A percentile compares a stretch with the other conserved stretches of the same genome.
Evolutionary conservation across 2,329 filamentous ascomycete species (phyloP).

Genomic region (Aspergillus caelatus): DNA sequence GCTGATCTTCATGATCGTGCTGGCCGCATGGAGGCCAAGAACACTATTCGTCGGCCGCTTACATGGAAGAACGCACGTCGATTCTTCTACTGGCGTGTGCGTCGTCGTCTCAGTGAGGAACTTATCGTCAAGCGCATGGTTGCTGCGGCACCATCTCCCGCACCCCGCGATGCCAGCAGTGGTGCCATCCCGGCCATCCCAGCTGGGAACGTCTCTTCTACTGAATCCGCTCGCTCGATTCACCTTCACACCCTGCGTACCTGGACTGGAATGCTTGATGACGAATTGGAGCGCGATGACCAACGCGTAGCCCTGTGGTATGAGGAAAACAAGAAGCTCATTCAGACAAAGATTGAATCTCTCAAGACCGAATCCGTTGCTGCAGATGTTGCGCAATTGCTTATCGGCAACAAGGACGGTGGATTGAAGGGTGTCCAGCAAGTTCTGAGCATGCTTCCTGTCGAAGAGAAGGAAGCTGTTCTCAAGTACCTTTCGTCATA

Average conservation of each 20-base stretch:
- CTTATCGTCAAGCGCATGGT: slow-evolving; percentile 90
- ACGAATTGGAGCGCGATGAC: slow-evolving; percentile 78
- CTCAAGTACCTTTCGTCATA: slow-evolving; percentile 56
- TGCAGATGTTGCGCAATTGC: slow-evolving; percentile 68
- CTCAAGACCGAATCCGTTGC: slow-evolving; percentile 77
- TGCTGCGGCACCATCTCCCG: slow-evolving; percentile 44
- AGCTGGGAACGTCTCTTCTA: slow-evolving; percentile 26
- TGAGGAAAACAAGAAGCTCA: slow-evolving; percentile 84
- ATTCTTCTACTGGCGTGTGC: slow-evolving; percentile 99
- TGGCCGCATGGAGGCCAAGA: slow-evolving; percentile 98
- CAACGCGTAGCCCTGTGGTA: slow-evolving; percentile 90
- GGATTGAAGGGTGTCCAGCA: slow-evolving; percentile 85
- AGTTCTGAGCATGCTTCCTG: slow-evolving; percentile 81
- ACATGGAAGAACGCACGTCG: slow-evolving; percentile 87
- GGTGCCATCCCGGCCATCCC: slow-evolving; percentile 47
- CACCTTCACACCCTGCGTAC: slow-evolving; percentile 77
- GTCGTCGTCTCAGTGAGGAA: slow-evolving; percentile 95
- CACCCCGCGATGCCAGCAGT: slow-evolving; percentile 34
- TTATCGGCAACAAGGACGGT: slow-evolving; percentile 67
- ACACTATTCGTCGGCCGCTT: slow-evolving; percentile 80
- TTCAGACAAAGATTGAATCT: slow-evolving; percentile 80
- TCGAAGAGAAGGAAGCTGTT: slow-evolving; percentile 83
- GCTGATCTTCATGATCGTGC: slow-evolving; percentile 96
- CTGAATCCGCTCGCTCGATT: slow-evolving; percentile 60
- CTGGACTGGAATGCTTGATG: slow-evolving; percentile 71